phyloP scores from a whole-genome alignment of 176 grass and related monocot species.

The Musa beccarii region DNA sequence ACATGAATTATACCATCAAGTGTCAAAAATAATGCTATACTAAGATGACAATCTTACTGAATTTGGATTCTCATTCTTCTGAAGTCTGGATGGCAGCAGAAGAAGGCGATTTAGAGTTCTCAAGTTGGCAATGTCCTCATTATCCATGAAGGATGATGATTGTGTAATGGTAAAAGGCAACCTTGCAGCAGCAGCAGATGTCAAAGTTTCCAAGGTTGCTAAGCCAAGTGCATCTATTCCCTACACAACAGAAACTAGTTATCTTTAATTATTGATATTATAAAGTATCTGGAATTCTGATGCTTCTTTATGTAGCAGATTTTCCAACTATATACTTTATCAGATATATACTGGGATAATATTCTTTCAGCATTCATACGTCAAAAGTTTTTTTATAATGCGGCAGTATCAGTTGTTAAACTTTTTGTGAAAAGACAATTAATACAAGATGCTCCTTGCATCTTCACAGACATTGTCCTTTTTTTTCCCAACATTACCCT shows the following conservation, averaged over 20 bases:
- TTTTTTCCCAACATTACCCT: too few relatives aligned
- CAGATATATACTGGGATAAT: too few relatives aligned
- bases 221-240: slow-evolving; percentile 87
- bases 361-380: too few relatives aligned
- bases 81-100: slow-evolving; percentile 50
- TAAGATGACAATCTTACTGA: slow-evolving; percentile 32
- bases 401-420: too few relatives aligned
- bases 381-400: too few relatives aligned
- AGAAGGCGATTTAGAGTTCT: slow-evolving; percentile 70
- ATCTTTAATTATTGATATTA: neutral
- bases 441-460: too few relatives aligned
- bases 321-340: neutral
- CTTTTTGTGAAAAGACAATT: too few relatives aligned
- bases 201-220: slow-evolving; percentile 59
- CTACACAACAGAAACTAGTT: slow-evolving; percentile 26
- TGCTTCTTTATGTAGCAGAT: neutral
- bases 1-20: neutral
- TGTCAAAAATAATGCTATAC: neutral
- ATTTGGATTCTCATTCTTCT: slow-evolving; percentile 43
- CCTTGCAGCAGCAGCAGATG: slow-evolving; percentile 59
- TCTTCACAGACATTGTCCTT: too few relatives aligned
- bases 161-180: slow-evolving; percentile 48
- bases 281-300: neutral
- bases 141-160: slow-evolving; percentile 35
- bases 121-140: slow-evolving; percentile 67